These are phyloP conservation scores for Dendrobium catenatum DNA, from an alignment of 106 monocot species.

Conservation along the genomic window DNA sequence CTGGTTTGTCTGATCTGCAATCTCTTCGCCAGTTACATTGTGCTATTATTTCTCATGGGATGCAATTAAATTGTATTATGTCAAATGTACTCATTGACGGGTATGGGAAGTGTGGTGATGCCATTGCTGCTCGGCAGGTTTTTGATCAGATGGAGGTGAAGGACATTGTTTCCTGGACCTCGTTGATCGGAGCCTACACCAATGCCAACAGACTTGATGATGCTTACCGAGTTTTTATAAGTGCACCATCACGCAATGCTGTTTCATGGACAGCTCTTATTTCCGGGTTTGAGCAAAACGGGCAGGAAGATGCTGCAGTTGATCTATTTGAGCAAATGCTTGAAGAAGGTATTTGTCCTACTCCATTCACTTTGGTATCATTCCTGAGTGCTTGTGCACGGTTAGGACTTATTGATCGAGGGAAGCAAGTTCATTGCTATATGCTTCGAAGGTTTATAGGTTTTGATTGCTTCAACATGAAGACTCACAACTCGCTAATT, in stretches of 20 bases:
- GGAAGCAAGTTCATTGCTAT: slow-evolving; percentile 47
- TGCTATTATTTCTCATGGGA: slow-evolving; percentile 12
- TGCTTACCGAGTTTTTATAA: slow-evolving; percentile 28
- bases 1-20: slow-evolving; percentile 12
- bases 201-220: slow-evolving; percentile 16
- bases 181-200: slow-evolving; percentile 33
- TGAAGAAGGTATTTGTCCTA: slow-evolving; percentile 22
- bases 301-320: slow-evolving; percentile 41
- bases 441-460: slow-evolving; percentile 18
- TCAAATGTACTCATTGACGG: slow-evolving; percentile 44
- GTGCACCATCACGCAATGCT: slow-evolving; percentile 30
- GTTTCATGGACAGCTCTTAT: slow-evolving; percentile 65
- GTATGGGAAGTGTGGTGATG: slow-evolving; percentile 64
- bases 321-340: slow-evolving; percentile 52
- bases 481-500: slow-evolving; percentile 44
- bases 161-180: slow-evolving; percentile 58
- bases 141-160: slow-evolving; percentile 37
- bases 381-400: slow-evolving; percentile 49
- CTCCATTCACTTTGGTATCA: slow-evolving; percentile 49
- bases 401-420: slow-evolving; percentile 29
- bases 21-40: slow-evolving; percentile 40
- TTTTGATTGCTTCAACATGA: slow-evolving; percentile 13
- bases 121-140: slow-evolving; percentile 10
- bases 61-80: slow-evolving; percentile 31
- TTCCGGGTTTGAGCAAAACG: slow-evolving; percentile 46